These are phyloP conservation scores for Verticillium tricorpus DNA, from an alignment of 2,329 filamentous ascomycete genomes.

Conservation along the genomic window DNA sequence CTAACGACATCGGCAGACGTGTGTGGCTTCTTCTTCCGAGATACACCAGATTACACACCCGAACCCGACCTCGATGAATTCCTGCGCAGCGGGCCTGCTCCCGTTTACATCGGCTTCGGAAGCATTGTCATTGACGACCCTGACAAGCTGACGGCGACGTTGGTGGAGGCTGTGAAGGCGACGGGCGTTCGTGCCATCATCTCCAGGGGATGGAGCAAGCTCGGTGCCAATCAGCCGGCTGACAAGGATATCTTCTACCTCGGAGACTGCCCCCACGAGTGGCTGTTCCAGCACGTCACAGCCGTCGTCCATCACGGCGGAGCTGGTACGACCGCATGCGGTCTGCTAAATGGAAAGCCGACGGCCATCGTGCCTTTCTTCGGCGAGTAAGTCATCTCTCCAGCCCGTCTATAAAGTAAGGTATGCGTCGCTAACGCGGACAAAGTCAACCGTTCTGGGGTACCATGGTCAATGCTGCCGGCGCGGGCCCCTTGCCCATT, in stretches of 20 bases:
- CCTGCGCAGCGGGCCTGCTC: slow-evolving; percentile 44
- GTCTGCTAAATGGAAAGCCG: slow-evolving; percentile 42
- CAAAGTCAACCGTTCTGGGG: slow-evolving; percentile 38
- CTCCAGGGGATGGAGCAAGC: slow-evolving; percentile 12
- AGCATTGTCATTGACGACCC: slow-evolving; percentile 13
- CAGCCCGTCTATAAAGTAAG: not conserved
- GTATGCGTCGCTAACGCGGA: not conserved
- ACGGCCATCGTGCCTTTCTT: slow-evolving; percentile 51
- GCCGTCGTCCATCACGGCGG: slow-evolving; percentile 55
- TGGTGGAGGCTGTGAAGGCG: slow-evolving; percentile 6
- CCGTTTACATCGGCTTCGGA: slow-evolving; percentile 12
- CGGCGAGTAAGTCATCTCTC: slow-evolving; percentile 21
- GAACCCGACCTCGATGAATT: slow-evolving; percentile 50
- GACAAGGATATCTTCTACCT: slow-evolving; percentile 37
- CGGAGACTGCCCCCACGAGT: slow-evolving; percentile 50
- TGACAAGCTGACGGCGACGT: slow-evolving; percentile 6
- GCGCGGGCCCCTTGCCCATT: slow-evolving; percentile 35
- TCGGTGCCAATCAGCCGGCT: slow-evolving; percentile 7
- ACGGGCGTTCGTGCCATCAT: slow-evolving; percentile 11
- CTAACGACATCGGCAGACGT: slow-evolving; percentile 11
- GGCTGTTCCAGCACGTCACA: slow-evolving; percentile 51
- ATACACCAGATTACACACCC: slow-evolving; percentile 32
- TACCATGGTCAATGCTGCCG: slow-evolving; percentile 32
- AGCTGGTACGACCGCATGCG: slow-evolving; percentile 51
- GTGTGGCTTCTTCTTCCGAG: slow-evolving; percentile 17